Evolutionary conservation across 257 asterid species (phyloP).

Genomic region (Prunella vulgaris): DNA sequence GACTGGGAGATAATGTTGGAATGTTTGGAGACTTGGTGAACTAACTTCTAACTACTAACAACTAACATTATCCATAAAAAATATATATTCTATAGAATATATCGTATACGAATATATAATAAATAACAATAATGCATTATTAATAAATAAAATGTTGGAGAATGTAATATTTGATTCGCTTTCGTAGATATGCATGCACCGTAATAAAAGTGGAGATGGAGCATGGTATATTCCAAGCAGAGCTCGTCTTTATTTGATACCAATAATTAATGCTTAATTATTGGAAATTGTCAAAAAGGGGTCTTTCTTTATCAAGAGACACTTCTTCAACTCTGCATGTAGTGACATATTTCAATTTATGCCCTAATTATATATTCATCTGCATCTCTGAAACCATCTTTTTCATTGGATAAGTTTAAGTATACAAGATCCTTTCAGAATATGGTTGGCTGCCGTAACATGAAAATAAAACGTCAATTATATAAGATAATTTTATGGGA

Average conservation of each 20-base stretch:
- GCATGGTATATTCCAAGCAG: background rate
- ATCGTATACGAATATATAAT: background rate
- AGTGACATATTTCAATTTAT: background rate
- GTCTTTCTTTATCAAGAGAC: background rate
- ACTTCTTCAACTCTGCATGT: too few relatives aligned
- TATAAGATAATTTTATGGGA: too few relatives aligned
- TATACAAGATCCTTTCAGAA: background rate
- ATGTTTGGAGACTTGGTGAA: too few relatives aligned
- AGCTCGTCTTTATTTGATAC: background rate
- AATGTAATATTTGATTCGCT: background rate
- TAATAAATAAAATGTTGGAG: background rate
- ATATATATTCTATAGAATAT: background rate
- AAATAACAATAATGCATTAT: background rate
- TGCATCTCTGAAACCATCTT: background rate
- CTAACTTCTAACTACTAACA: too few relatives aligned
- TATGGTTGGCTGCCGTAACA: background rate
- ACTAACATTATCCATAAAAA: too few relatives aligned
- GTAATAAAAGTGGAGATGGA: background rate
- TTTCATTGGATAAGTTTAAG: background rate
- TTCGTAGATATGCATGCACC: background rate
- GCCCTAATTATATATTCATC: background rate
- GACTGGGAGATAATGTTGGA: too few relatives aligned
- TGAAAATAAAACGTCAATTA: too few relatives aligned
- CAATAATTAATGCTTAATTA: too few relatives aligned
- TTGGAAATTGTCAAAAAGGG: background rate